Evolutionary conservation across 257 asterid species (phyloP).

Genomic region (Vinca minor): DNA sequence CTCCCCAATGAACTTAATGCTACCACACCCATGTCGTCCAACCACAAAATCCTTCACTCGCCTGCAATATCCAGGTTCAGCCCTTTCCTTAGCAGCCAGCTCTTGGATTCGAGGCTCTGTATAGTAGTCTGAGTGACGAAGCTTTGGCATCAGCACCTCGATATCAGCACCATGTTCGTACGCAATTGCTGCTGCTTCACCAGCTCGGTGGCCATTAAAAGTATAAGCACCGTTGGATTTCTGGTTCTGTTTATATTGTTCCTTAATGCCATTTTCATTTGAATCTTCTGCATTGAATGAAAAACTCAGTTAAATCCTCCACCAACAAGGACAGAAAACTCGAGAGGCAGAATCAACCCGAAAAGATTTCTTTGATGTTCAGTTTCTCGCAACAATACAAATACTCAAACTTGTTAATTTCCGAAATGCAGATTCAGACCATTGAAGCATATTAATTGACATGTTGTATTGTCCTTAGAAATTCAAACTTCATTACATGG

Average conservation of each 20-base stretch:
- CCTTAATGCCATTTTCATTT: conserved; percentile 40
- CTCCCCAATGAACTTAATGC: conserved; percentile 61
- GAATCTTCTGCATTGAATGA: conserved; percentile 24
- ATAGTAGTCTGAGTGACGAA: conserved; percentile 75
- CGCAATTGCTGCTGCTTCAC: conserved; percentile 91
- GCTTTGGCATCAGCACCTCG: conserved; percentile 99
- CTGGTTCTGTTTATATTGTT: conserved; percentile 42
- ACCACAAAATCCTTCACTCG: conserved; percentile 63
- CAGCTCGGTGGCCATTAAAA: conserved; percentile 46
- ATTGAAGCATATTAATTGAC: no score
- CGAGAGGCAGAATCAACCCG: not conserved
- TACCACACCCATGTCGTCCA: conserved; percentile 53
- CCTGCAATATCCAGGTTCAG: conserved; percentile 53
- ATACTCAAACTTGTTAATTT: no score
- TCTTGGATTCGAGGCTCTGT: conserved; percentile 89
- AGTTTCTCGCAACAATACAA: not conserved
- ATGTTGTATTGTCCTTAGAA: no score
- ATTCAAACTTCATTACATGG: not conserved
- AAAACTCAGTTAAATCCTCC: not conserved
- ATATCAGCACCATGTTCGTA: no score
- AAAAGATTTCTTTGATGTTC: not conserved
- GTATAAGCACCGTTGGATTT: conserved; percentile 45
- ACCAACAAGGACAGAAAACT: not conserved
- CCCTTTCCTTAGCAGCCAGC: conserved; percentile 66
- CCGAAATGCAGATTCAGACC: no score